Conservation (phyloP, 179 eudicot species). For the Camellia oleifera region DNA sequence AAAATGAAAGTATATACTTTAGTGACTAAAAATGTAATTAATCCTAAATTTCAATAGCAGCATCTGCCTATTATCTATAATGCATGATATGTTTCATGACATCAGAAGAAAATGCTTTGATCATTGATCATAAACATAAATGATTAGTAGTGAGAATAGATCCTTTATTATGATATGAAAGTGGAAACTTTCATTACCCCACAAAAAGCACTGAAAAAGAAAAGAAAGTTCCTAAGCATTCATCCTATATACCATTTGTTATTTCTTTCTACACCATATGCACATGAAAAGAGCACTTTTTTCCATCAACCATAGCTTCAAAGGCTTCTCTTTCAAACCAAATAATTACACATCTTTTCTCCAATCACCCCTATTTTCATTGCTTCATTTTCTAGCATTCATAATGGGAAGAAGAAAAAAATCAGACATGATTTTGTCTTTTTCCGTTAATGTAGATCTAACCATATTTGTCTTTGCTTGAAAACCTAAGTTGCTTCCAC, state of each 20-base stretch:
- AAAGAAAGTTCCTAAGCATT: neutral
- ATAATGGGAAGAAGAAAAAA: neutral
- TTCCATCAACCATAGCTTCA: neutral
- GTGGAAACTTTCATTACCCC: neutral
- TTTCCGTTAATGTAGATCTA: neutral
- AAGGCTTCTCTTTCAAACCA: neutral
- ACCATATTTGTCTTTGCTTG: neutral
- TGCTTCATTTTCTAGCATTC: neutral
- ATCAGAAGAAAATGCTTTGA: neutral
- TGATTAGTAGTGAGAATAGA: slow-evolving; percentile 5
- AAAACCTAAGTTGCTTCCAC: neutral
- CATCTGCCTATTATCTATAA: neutral
- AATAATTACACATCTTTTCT: neutral
- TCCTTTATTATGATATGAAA: neutral
- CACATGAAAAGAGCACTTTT: slow-evolving; percentile 3
- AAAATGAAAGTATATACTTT: too few relatives aligned
- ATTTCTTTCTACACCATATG: neutral
- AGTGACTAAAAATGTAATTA: too few relatives aligned
- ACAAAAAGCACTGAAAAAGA: neutral
- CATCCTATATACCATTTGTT: neutral
- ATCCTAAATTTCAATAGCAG: neutral
- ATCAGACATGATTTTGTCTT: neutral
- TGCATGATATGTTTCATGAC: neutral
- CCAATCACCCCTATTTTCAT: neutral
- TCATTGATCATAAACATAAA: neutral